Base-by-base conservation (phyloP, 2,329 filamentous ascomycete genomes). In the Daldinia sp. region DNA sequence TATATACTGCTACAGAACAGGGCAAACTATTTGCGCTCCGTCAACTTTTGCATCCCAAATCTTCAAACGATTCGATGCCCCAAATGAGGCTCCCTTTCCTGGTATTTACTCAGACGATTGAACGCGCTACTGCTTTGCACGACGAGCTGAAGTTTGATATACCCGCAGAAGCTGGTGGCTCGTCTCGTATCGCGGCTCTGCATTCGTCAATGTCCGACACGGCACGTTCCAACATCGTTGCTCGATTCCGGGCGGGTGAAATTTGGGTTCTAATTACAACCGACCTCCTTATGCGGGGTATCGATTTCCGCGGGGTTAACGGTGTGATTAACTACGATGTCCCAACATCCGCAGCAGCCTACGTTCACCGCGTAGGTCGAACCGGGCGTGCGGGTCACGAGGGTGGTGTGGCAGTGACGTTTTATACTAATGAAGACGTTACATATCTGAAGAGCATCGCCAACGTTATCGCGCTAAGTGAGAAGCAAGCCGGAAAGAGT, bases 251-350 rank as follows among this genome's bases (percentile, higher is more conserved):
- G 32, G 89, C 89, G 30, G 95, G 94, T 67, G 93, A 98, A 74
- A 90, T 98, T 64, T 99, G 95, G 95, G 88, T 98, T 5, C 84
- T 99, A 32, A 95, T 99, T 75, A 98, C 95, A 0, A 99, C 95
- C 0, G 95, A 99, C 74, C 86, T 99, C 6, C 83, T 99, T 9
- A 91, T 94, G 13, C 91, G 95, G 30, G 95, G 95, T 17, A 89
- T 99, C 37, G 95, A 99, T 77, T 97, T 99, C 80, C 88, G 91
- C 7, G 95, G 95, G 50, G 89, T 99, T 66, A 97, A 97, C 72
- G 93, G 94, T 45, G 94, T 99, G 0, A 91, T 99, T 52, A 99
- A 98, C 78, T 99, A 97, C 79, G 95, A 99, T 76, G 93, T 97
- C 7, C 95, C 95, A 0, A 92, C 90, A n/a, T 94, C 91, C 0